These are phyloP conservation scores for Pseudonitzschia delicatissima DNA, from an alignment of 108 stramenopile genomes.

Conservation along the genomic window DNA sequence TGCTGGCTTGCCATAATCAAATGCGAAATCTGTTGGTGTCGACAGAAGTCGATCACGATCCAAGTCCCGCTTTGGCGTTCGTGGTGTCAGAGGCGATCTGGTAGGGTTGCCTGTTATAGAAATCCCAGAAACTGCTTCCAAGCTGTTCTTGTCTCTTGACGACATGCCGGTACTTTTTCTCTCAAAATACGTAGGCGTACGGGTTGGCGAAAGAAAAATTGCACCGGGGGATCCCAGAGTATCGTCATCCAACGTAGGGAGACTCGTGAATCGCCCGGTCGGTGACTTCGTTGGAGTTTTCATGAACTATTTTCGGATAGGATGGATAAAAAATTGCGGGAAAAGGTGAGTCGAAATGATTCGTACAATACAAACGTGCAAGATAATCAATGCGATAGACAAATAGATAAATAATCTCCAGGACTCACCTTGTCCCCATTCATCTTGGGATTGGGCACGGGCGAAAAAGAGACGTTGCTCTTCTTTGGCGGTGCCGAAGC, in stretches of 20 bases:
- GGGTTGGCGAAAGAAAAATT: constrained; percentile 40
- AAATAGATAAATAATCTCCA: not conserved
- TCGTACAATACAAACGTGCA: not conserved
- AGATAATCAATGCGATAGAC: not conserved
- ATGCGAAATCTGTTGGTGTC: constrained; percentile 82
- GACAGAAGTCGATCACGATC: constrained; percentile 36
- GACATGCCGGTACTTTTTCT: not conserved
- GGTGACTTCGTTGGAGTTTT: constrained; percentile 42
- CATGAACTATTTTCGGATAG: not conserved
- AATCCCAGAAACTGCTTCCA: constrained; percentile 2
- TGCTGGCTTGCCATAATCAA: constrained; percentile 69
- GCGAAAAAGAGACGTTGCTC: constrained; percentile 35
- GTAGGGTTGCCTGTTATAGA: not conserved
- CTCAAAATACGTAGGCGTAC: constrained; percentile 30
- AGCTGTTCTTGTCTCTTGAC: not conserved
- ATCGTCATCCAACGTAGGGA: constrained; percentile 40
- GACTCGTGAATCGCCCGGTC: constrained; percentile 33
- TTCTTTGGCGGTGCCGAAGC: constrained; percentile 11
- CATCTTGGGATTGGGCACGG: constrained; percentile 25
- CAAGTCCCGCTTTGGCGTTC: constrained; percentile 21
- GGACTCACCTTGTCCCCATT: constrained; percentile 1
- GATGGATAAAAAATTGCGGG: not conserved
- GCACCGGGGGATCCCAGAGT: constrained; percentile 35
- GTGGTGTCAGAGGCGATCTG: constrained; percentile 17
- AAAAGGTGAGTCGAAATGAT: not conserved